Evolutionary conservation across 2,329 filamentous ascomycete genomes (phyloP).

Genomic region (Ascochyta viciae-villosae): DNA sequence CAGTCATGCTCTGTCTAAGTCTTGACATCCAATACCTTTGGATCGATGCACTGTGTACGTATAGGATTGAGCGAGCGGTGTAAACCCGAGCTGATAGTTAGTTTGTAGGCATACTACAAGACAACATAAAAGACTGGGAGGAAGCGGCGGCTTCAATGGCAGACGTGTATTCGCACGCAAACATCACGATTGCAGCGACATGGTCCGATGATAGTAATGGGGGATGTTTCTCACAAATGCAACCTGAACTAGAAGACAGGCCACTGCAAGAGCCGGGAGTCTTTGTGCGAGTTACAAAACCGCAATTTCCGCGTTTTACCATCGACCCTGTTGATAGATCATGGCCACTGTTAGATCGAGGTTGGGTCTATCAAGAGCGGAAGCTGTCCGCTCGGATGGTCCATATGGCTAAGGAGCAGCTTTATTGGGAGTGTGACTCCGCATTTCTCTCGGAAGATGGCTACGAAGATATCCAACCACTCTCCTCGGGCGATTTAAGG

Average conservation of each 20-base stretch:
- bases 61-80: accelerated
- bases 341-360: background rate
- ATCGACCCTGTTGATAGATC: background rate
- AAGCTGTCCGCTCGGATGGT: background rate
- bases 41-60: background rate
- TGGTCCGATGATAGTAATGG: background rate
- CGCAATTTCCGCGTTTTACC: too few species aligned
- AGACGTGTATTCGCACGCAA: background rate
- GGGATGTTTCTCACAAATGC: background rate
- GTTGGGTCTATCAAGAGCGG: background rate
- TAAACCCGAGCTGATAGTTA: background rate
- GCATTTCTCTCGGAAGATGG: background rate
- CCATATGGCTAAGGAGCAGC: background rate
- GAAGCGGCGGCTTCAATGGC: background rate
- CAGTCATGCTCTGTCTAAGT: background rate
- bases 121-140: background rate
- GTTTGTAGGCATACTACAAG: background rate
- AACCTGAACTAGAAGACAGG: background rate
- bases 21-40: background rate
- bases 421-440: background rate
- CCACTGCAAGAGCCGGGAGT: background rate
- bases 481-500: too few species aligned
- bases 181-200: background rate
- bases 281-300: background rate
- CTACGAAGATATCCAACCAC: too few species aligned